Conservation (phyloP, 495 filamentous ascomycete genomes). For the Penicillium cinerascens region DNA sequence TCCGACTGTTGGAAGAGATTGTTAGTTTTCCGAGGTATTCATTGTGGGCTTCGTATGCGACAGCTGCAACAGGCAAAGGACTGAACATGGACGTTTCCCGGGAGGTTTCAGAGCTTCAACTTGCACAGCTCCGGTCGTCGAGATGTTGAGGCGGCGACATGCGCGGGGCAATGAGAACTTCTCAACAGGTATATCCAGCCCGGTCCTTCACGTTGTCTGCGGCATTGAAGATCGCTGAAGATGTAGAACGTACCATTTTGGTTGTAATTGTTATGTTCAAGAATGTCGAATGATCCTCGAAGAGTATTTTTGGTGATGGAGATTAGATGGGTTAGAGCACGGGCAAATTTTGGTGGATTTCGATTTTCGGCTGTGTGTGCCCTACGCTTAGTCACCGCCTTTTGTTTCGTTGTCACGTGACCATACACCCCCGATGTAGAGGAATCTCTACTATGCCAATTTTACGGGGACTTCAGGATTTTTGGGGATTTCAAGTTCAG, state of each 20-base stretch:
- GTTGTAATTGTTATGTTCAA: constrained; percentile 27
- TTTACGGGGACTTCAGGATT: not conserved
- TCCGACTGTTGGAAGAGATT: constrained; percentile 61
- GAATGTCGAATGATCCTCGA: constrained; percentile 63
- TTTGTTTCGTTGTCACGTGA: constrained; percentile 22
- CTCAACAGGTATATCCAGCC: constrained; percentile 9
- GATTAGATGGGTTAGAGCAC: constrained; percentile 19
- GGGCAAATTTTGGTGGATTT: constrained; percentile 27
- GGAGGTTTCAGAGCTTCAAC: not conserved
- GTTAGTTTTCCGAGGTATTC: not conserved
- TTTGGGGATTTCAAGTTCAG: not conserved
- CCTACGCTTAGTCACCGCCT: constrained; percentile 29
- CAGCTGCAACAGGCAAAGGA: not conserved
- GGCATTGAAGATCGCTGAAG: not conserved
- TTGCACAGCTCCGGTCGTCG: not conserved
- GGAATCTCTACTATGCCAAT: no score
- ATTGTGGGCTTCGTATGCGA: not conserved
- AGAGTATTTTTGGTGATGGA: constrained; percentile 44
- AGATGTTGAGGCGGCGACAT: not conserved
- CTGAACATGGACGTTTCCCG: not conserved
- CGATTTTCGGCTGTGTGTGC: constrained; percentile 40
- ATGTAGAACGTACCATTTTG: constrained; percentile 41
- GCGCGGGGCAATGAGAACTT: not conserved
- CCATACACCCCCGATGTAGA: no score
- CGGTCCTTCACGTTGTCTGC: constrained; percentile 9